These are phyloP conservation scores for Heimioporus sp. DNA, from an alignment of 768 basidiomycete species.

Conservation along the genomic window DNA sequence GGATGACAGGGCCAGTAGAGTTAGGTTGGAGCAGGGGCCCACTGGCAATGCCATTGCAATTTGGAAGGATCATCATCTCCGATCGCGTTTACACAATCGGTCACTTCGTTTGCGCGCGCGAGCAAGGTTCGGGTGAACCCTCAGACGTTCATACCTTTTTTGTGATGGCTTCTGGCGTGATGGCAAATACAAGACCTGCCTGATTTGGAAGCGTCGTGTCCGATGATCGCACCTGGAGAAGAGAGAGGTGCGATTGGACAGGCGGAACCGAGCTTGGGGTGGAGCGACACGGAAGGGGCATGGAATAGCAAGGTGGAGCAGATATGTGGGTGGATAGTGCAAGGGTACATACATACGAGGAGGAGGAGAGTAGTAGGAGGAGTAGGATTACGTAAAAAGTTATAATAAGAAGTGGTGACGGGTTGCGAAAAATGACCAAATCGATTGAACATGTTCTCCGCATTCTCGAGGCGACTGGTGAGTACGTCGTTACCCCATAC, in stretches of 20 bases:
- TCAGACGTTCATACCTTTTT: not conserved
- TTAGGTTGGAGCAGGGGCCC: not conserved
- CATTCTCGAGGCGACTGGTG: conserved; percentile 36
- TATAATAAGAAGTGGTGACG: not conserved
- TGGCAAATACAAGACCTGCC: conserved; percentile 1
- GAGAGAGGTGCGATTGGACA: not conserved
- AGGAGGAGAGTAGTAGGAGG: not conserved
- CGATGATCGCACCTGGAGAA: conserved; percentile 1
- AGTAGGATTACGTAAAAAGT: not conserved
- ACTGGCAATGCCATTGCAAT: not conserved
- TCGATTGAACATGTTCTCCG: conserved; percentile 32
- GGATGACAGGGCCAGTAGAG: not conserved
- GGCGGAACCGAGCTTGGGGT: not conserved
- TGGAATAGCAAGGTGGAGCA: too few species aligned
- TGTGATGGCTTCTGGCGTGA: not conserved
- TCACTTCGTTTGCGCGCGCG: not conserved
- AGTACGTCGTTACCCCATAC: conserved; percentile 18
- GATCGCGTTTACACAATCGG: not conserved
- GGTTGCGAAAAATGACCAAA: too few species aligned
- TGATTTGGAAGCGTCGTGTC: not conserved
- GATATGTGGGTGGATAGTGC: too few species aligned
- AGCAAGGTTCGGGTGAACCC: not conserved
- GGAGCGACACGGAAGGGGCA: too few species aligned
- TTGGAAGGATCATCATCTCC: not conserved
- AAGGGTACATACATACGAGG: not conserved